A percentile compares a stretch with the other conserved stretches of the same genome.
These are phyloP conservation scores for Epichloe baconii DNA, from an alignment of 2,329 filamentous ascomycete species.

Conservation along the genomic window DNA sequence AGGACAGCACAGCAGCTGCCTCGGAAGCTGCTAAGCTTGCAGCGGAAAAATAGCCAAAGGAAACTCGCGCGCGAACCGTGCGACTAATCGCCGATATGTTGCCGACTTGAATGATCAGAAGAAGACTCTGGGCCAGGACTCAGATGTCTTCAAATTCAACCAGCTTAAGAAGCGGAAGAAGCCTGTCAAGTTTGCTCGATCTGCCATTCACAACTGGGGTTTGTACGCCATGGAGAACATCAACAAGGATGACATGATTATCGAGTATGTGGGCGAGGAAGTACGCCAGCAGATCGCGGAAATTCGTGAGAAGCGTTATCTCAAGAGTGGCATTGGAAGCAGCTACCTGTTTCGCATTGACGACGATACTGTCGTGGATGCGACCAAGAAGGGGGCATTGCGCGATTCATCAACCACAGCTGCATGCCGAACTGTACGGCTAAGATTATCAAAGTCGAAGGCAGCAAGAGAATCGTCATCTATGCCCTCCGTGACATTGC, in stretches of 20 bases:
- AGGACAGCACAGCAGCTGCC: slow-evolving; percentile 51
- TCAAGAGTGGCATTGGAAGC: slow-evolving; percentile 92
- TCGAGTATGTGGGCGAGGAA: slow-evolving; percentile 97
- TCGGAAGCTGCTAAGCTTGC: slow-evolving; percentile 60
- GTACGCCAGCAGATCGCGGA: slow-evolving; percentile 96
- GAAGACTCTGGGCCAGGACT: slow-evolving; percentile 68
- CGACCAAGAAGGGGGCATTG: slow-evolving; percentile 96
- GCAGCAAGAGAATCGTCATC: slow-evolving; percentile 96
- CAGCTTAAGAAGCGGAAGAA: slow-evolving; percentile 99
- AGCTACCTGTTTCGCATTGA: slow-evolving; percentile 98
- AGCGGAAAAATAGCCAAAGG: slow-evolving; percentile 71
- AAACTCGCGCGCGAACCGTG: slow-evolving; percentile 84
- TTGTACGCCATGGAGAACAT: slow-evolving; percentile 97
- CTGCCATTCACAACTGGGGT: slow-evolving; percentile 98
- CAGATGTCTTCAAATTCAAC: slow-evolving; percentile 92
- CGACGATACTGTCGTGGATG: slow-evolving; percentile 93
- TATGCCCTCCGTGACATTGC: slow-evolving; percentile 92
- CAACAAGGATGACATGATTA: slow-evolving; percentile 96
- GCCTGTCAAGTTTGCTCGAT: slow-evolving; percentile 92
- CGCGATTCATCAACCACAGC: slow-evolving; percentile 96
- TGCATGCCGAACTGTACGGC: slow-evolving; percentile 98
- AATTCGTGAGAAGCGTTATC: slow-evolving; percentile 79
- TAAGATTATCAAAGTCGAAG: slow-evolving; percentile 98
- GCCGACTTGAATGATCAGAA: slow-evolving; percentile 95
- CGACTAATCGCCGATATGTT: slow-evolving; percentile 87